Base-by-base conservation (phyloP, 768 basidiomycete species). In the Rhodosporidiobolus sp. region DNA sequence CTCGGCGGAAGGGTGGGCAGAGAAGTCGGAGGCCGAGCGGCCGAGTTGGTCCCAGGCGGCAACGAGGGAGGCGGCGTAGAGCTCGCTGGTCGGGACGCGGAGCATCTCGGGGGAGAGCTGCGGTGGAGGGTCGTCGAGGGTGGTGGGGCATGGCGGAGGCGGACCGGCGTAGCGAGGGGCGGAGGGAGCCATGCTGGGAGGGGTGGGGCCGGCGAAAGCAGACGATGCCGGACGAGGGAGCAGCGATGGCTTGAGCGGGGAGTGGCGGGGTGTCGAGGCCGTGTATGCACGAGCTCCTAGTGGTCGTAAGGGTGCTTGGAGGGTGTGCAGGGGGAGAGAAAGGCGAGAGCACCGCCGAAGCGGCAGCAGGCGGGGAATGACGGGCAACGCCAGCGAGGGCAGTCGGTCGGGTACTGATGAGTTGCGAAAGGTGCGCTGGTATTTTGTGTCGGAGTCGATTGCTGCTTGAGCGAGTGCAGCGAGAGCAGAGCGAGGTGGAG, bases 41-140 rank as follows among this genome's bases (percentile, higher is more conserved):
- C 28, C 62, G 34, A 72, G 67, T 22, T 75, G 58, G 11, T 59
- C 54, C 32, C 60, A 58, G 20, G 62, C 45, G 0, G 63, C 65
- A 9, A 56, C 60, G 30, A 64, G 46, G 2, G 72, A 70, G 14
- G 73, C 78, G 28, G 59, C 67, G 65, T 78, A 79, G 24, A 79
- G 59, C 28, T 78, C 74, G 38, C 67, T 65, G 14, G 79, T 79
- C 30, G 79, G 67, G 7, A 68, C 54, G 17, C 35, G 2, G 20
- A 79, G 70, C 34, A 74, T 70, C 22, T 70, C 66, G 8, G 32
- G 46, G 2, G 63, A 63, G 38, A 79, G 55, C 6, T 53, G 26
- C 0, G 77, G 77, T 16, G 76, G 46, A 2, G 63, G n/a, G 32
- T 72, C 57, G 28, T 59, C 66, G 35, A 64, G 66, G 1, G n/a